phyloP scores from a whole-genome alignment of 2,329 filamentous ascomycete genomes.

The Penicillium paneum region DNA sequence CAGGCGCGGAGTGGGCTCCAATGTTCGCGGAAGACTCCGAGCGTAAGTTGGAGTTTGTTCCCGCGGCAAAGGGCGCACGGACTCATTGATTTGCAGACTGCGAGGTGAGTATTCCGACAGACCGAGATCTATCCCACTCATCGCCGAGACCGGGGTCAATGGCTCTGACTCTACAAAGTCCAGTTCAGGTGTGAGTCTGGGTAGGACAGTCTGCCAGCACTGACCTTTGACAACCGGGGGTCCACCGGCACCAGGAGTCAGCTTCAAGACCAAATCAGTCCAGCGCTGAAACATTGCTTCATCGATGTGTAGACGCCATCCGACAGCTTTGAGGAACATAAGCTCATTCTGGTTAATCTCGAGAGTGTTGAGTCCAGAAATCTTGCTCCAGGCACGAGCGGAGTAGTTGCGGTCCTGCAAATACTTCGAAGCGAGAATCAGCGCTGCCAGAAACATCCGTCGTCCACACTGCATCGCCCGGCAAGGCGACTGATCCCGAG shows the following conservation, averaged over 20 bases:
- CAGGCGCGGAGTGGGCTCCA: conserved; percentile 50
- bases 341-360: conserved; percentile 98
- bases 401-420: conserved; percentile 98
- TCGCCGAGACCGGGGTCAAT: conserved; percentile 27
- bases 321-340: conserved; percentile 81
- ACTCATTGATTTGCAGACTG: conserved; percentile 21
- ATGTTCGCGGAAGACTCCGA: conserved; percentile 42
- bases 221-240: conserved; percentile 36
- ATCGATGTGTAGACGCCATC: conserved; percentile 92
- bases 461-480: conserved; percentile 91
- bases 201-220: conserved; percentile 50
- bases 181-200: conserved; percentile 56
- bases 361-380: conserved; percentile 85
- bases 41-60: conserved; percentile 33
- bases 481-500: conserved; percentile 65
- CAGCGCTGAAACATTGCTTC: conserved; percentile 86
- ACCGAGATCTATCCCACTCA: conserved; percentile 27
- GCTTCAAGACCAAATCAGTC: conserved; percentile 87
- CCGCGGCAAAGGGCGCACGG: conserved; percentile 16
- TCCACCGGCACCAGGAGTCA: conserved; percentile 60
- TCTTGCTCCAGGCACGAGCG: conserved; percentile 96
- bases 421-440: conserved; percentile 97
- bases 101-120: conserved; percentile 32
- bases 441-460: conserved; percentile 91
- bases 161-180: conserved; percentile 46